phyloP scores from a whole-genome alignment of 352 stramenopile genomes.

The Globisporangium paddicum region DNA sequence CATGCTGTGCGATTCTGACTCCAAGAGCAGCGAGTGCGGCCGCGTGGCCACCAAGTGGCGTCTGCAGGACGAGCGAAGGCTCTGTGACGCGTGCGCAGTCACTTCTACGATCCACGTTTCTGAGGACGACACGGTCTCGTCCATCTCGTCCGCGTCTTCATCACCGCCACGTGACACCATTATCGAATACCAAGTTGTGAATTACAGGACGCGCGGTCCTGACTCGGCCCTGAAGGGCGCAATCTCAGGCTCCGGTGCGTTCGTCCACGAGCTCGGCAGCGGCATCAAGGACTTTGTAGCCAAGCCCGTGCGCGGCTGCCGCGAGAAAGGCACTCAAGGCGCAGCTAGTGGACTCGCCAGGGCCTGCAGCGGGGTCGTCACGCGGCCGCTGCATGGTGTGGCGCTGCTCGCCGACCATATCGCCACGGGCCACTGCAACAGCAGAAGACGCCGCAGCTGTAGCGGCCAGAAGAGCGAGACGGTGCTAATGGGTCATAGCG shows the following conservation, averaged over 20 bases:
- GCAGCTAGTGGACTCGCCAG: constrained; percentile 58
- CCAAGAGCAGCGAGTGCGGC: constrained; percentile 13
- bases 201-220: constrained; percentile 47
- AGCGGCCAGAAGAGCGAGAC: constrained; percentile 3
- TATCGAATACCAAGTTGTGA: constrained; percentile 46
- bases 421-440: constrained; percentile 49
- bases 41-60: constrained; percentile 54
- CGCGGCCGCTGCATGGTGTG: constrained; percentile 48
- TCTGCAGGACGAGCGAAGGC: constrained; percentile 37
- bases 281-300: constrained; percentile 62
- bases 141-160: not conserved
- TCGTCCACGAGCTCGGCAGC: constrained; percentile 60
- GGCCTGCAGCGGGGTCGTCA: constrained; percentile 44
- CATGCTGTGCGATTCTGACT: constrained; percentile 79
- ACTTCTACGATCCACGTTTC: not conserved
- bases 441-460: too few species aligned
- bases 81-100: constrained; percentile 53
- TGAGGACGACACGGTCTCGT: not conserved
- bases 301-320: constrained; percentile 51
- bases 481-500: not conserved
- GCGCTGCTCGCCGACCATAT: constrained; percentile 64
- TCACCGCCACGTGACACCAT: constrained; percentile 23
- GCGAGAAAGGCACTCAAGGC: constrained; percentile 51
- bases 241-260: constrained; percentile 43
- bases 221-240: constrained; percentile 43